Base-by-base conservation (phyloP, 2,329 filamentous ascomycete genomes). In the Penicillium sp. region DNA sequence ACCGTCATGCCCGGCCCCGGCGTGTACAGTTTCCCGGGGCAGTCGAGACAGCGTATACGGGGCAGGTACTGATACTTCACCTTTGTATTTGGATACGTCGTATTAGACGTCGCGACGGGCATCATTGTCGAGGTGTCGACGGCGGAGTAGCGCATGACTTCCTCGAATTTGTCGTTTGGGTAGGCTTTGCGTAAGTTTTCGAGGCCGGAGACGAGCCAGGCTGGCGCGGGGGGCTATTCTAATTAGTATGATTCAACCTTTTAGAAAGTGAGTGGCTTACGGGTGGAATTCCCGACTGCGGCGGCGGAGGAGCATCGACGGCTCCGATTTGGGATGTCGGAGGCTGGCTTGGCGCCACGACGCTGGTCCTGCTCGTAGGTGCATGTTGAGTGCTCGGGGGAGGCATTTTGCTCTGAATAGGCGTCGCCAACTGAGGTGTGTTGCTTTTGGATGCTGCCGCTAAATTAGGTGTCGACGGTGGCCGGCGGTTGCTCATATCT, bases 1-100 rank as follows among this genome's bases (percentile, higher is more conserved):
- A 93, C 89, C 2, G 91, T 91, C 70, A 83, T 88, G 23, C 88
- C 90, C 0, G 92, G 91, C 0, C 91, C 90, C 0, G 92, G 90
- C 0, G 92, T 96, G 73, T 99, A 99, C 11, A 96, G 79, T 73
- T 97, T 97, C 28, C 90, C 91, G 0, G 91, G 90, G 70, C 94
- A 97, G 71, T 99, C 94, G 47, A 88, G 84, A 71, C 94, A 99
- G 58, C 90, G 83, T 61, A 99, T 97, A 51, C 94, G 83, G 8
- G 94, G 94, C 50, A 96, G 79, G 74, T 88, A 97, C 74, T 89
- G 89, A 64, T 88, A 90, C 66, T 88, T 89, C 60, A 90, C 78
- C 60, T 88, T 74, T 51, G 83, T 59, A 81, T 78, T 54, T 82
- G 86, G 8, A 81, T 75, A 16, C 80, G 77, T 46, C 67, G 72